Evolutionary conservation across 345 rosid genomes (phyloP).

Genomic region (Cardamine chenopodiifolia): DNA sequence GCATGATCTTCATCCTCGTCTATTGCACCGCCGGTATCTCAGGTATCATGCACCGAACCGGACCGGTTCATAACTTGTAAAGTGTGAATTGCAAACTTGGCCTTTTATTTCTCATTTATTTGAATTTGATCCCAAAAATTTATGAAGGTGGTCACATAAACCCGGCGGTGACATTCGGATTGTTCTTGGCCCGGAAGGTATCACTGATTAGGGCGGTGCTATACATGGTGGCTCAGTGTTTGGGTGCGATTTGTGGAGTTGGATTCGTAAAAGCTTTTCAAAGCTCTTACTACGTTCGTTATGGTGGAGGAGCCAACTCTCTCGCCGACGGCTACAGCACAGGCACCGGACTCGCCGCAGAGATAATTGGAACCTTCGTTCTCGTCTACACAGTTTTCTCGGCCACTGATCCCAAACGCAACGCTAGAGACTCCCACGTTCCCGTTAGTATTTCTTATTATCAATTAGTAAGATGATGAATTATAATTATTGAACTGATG

Average conservation of each 20-base stretch:
- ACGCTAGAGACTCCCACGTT: constrained; percentile 64
- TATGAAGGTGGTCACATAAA: constrained; percentile 66
- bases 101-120: neutral
- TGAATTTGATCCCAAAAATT: neutral
- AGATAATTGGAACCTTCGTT: constrained; percentile 67
- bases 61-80: neutral
- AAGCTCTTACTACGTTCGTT: constrained; percentile 49
- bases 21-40: constrained; percentile 78
- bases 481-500: too few relatives aligned
- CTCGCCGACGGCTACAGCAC: constrained; percentile 54
- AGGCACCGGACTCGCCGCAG: constrained; percentile 69
- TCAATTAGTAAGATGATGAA: too few relatives aligned
- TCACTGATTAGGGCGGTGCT: constrained; percentile 60
- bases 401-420: constrained; percentile 69
- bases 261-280: constrained; percentile 66
- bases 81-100: neutral
- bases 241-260: constrained; percentile 69
- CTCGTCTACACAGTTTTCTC: constrained; percentile 72
- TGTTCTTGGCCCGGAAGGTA: constrained; percentile 65
- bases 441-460: constrained; percentile 48
- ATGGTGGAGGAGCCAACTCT: constrained; percentile 69
- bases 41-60: constrained; percentile 37
- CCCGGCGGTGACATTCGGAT: constrained; percentile 72
- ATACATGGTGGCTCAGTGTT: constrained; percentile 70
- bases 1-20: constrained; percentile 42